These are phyloP conservation scores for Epichloe typhina DNA, from an alignment of 2,329 filamentous ascomycete genomes.

Conservation along the genomic window DNA sequence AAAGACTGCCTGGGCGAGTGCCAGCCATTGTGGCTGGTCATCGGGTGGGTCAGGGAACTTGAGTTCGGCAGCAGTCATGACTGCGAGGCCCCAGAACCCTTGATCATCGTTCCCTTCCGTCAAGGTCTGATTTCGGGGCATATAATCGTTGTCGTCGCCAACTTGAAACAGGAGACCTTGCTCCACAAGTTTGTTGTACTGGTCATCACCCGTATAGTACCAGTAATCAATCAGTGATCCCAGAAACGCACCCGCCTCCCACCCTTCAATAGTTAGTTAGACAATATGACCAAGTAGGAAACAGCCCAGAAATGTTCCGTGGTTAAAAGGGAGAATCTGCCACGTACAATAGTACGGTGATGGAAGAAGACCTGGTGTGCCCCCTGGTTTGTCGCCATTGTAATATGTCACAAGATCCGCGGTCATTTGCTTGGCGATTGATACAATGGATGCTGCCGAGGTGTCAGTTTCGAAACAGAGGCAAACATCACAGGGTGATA, in stretches of 20 bases:
- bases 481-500: neutral
- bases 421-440: constrained; percentile 35
- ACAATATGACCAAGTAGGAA: neutral
- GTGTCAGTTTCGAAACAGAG: constrained; percentile 1
- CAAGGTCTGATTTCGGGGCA: constrained; percentile 59
- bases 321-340: neutral
- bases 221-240: constrained; percentile 68
- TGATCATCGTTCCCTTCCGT: constrained; percentile 65
- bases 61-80: constrained; percentile 57
- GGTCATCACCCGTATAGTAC: constrained; percentile 63
- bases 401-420: constrained; percentile 33
- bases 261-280: constrained; percentile 30
- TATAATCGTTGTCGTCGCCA: constrained; percentile 60
- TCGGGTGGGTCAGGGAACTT: constrained; percentile 48
- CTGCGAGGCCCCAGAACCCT: constrained; percentile 59
- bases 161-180: constrained; percentile 63
- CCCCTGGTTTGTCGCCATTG: constrained; percentile 34
- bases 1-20: constrained; percentile 67
- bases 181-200: constrained; percentile 55
- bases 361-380: constrained; percentile 37
- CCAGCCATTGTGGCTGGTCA: constrained; percentile 50
- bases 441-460: constrained; percentile 33
- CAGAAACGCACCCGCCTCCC: constrained; percentile 63
- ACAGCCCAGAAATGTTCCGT: neutral
- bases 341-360: constrained; percentile 41